Evolutionary conservation across 345 rosid species (phyloP), one percentile per base, ranked within the genome.

Genomic region (Gossypioides kirkii): DNA sequence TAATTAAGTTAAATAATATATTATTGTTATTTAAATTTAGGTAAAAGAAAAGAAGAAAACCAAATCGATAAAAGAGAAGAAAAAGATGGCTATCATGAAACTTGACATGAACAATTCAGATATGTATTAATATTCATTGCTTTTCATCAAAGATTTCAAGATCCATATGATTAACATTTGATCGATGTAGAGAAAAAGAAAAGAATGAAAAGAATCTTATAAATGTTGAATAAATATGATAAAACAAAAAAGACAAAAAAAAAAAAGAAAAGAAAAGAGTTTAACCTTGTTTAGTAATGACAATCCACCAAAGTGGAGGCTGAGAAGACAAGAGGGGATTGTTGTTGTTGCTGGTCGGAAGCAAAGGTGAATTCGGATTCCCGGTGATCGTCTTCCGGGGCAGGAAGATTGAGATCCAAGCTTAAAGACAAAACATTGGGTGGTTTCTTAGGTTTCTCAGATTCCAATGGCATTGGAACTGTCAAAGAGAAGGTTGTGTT

Each of bases 331-430:
- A 96, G 80, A 47, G 87, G 73, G 56, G 87, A 69, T 67, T 82
- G 82, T 3, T 77, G 79, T 8, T 69, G 73, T 8, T 71, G 76
- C 79, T 83, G 73, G 84, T 80, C 88, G 63, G 90, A 83, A 79
- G 84, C 83, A 55, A 89, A 88, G 82, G 80, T 59, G 69, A 80
- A 67, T 49, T 82, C 83, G 22, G 77, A 70, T 78, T 84, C 86
- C 28, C 80, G 68, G 38, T 81, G 80, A 64, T 90, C 91, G 55
- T 91, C 97, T 73, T 91, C 97, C 1, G 97, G 97, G 0, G 96
- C 98, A 1, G 99, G 99, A 65, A 93, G 93, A 81, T 96, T 96
- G 63, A 96, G 99, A 88, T 96, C 99, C 81, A 95, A 84, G 68
- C 86, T 89, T 69, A 93, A 86, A 36, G 94, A 88, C 83, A 90